Evolutionary conservation across 169 alveolate species (phyloP), one percentile per base, ranked within the genome.

Genomic region (Cryptosporidium meleagridis): DNA sequence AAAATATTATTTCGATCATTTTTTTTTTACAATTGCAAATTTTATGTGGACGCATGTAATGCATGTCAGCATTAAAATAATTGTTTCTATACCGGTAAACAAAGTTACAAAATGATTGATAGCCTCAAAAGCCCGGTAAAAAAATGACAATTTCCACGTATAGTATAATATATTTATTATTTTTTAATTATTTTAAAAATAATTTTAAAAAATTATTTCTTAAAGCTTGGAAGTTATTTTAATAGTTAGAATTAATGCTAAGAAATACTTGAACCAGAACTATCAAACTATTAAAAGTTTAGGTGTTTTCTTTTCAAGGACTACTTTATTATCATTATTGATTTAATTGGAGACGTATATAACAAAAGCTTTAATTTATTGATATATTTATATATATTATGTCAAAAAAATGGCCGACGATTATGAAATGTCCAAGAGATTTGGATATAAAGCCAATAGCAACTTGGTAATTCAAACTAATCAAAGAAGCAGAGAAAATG

Each of bases 341-440:
- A 67, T 14, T 67, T 16, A n/a, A 26, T 39, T 31, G 73, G 53
- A 37, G 45, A 37, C 45, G 73, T 33, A 53, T 33, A 37, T 31
- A 33, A 8, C 51, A 16, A 0, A 39, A 33, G 29, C 23, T n/a
- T n/a, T 10, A 21, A 9, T 67, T 67, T 31, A 67, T n/a, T n/a
- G 23, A 48, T 31, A 18, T n/a, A 9, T 70, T 12, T 70, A 31
- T n/a, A 37, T 53, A 23, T 35, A 70, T 45, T 70, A 37, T 70
- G 65, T 52, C 26, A 75, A 23, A 67, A 92, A 85, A 45, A 97
- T 96, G 98, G 97, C 97, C 86, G 99, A 97, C 93, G 98, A 96
- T 85, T 95, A 93, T 92, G 98, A 95, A 84, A 96, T 96, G 87
- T 95, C 94, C 89, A 96, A 95, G 94, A 97, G 98, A 62, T 97